Conservation (phyloP, 1,139 yeast species). For the Barnettozyma hawaiiensis region DNA sequence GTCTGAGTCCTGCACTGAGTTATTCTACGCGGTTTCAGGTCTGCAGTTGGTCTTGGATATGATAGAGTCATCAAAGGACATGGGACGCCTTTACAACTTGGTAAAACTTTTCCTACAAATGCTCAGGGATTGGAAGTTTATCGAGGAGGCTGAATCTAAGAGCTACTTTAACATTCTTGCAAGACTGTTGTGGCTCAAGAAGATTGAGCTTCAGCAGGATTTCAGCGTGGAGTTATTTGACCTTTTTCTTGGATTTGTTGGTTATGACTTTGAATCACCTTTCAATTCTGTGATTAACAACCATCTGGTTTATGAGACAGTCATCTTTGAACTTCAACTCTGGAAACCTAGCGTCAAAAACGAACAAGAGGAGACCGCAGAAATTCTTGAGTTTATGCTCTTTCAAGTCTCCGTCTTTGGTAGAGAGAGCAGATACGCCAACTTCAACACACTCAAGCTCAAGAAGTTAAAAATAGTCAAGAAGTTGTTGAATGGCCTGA, state of each 20-base stretch:
- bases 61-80: constrained; percentile 30
- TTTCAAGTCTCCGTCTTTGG: constrained; percentile 53
- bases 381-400: constrained; percentile 43
- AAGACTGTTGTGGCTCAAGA: constrained; percentile 34
- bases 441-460: constrained; percentile 47
- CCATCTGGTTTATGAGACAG: constrained; percentile 38
- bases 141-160: constrained; percentile 35
- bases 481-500: constrained; percentile 48
- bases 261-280: constrained; percentile 38
- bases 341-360: constrained; percentile 35
- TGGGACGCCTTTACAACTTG: constrained; percentile 23
- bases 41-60: constrained; percentile 29
- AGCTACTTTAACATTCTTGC: constrained; percentile 41
- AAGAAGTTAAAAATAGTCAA: constrained; percentile 49
- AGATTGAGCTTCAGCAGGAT: constrained; percentile 22
- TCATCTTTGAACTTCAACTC: constrained; percentile 45
- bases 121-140: constrained; percentile 29
- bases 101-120: constrained; percentile 31
- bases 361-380: constrained; percentile 9
- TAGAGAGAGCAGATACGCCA: constrained; percentile 43
- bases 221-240: constrained; percentile 34
- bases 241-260: constrained; percentile 38
- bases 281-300: constrained; percentile 41
- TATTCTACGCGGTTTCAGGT: constrained; percentile 37
- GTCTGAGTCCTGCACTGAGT: constrained; percentile 25